Evolutionary conservation across 169 alveolate genomes (phyloP).

Genomic region (Plasmodium gallinaceum): DNA sequence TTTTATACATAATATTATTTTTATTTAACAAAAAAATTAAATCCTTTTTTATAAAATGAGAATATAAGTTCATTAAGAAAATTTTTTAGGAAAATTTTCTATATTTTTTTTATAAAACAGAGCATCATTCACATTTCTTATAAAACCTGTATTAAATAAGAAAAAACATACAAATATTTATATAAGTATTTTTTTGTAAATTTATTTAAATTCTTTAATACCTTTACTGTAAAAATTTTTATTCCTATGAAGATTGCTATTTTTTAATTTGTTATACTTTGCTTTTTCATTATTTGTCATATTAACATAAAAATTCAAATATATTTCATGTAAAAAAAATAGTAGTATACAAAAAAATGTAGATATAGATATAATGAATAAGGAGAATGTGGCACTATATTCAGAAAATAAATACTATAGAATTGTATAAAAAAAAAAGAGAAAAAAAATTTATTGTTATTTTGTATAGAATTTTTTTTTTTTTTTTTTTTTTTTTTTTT

Average conservation of each 20-base stretch:
- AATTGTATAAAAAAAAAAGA: slow-evolving; percentile 9
- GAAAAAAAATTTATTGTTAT: neutral
- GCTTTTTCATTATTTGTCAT: slow-evolving; percentile 33
- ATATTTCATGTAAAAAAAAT: slow-evolving; percentile 15
- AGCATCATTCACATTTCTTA: slow-evolving; percentile 37
- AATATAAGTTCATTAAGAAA: slow-evolving; percentile 2
- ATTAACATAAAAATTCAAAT: slow-evolving; percentile 21
- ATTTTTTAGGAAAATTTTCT: slow-evolving; percentile 35
- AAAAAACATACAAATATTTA: neutral
- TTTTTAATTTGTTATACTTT: slow-evolving; percentile 32
- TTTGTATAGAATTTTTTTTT: neutral
- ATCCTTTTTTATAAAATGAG: neutral
- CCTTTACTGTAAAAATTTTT: slow-evolving; percentile 45
- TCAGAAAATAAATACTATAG: slow-evolving; percentile 55
- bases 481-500: slow-evolving; percentile 4
- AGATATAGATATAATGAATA: slow-evolving; percentile 31
- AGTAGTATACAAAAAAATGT: slow-evolving; percentile 9
- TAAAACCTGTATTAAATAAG: slow-evolving; percentile 27
- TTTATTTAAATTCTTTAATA: neutral
- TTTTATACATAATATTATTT: neutral
- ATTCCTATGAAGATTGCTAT: neutral
- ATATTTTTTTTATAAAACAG: slow-evolving; percentile 61
- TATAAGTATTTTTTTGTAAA: neutral
- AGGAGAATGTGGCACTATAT: slow-evolving; percentile 55
- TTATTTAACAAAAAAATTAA: neutral